phyloP scores from a whole-genome alignment of 2,329 filamentous ascomycete genomes.

The Claviceps citrina region DNA sequence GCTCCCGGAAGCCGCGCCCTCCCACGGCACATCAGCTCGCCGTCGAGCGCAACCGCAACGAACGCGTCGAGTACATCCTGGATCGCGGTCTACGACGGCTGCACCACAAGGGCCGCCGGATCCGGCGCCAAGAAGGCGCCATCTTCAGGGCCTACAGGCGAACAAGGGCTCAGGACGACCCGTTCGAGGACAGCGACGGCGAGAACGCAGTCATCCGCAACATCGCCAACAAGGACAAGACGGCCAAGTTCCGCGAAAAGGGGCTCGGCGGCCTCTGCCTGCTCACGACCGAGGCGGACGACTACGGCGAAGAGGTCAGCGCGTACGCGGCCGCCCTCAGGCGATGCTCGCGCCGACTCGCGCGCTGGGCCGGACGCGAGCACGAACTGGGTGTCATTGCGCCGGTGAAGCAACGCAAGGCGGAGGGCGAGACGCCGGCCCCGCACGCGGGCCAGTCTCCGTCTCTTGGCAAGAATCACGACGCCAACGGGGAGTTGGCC shows the following conservation, averaged over 20 bases:
- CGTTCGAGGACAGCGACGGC: constrained; percentile 47
- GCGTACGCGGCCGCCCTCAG: constrained; percentile 51
- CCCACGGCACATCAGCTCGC: constrained; percentile 71
- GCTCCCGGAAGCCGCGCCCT: constrained; percentile 50
- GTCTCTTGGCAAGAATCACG: constrained; percentile 15
- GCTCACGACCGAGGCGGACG: constrained; percentile 46
- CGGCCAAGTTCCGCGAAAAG: constrained; percentile 34
- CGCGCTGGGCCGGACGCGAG: constrained; percentile 46
- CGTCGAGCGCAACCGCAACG: constrained; percentile 61
- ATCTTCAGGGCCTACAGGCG: constrained; percentile 53
- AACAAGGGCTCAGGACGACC: constrained; percentile 38
- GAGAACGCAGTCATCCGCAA: constrained; percentile 30
- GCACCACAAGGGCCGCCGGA: constrained; percentile 47
- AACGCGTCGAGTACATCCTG: constrained; percentile 69
- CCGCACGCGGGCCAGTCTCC: not conserved
- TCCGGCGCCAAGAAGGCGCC: constrained; percentile 47
- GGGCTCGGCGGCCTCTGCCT: constrained; percentile 51
- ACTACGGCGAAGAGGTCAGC: constrained; percentile 61
- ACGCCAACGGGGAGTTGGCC: constrained; percentile 28
- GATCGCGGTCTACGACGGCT: constrained; percentile 55
- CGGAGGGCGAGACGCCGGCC: constrained; percentile 11
- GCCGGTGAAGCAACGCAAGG: constrained; percentile 26
- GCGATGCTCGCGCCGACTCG: constrained; percentile 47
- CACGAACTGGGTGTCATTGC: constrained; percentile 30
- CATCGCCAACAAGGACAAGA: constrained; percentile 13